phyloP scores from a whole-genome alignment of 441 rosid species.

The Croton laevigatus region DNA sequence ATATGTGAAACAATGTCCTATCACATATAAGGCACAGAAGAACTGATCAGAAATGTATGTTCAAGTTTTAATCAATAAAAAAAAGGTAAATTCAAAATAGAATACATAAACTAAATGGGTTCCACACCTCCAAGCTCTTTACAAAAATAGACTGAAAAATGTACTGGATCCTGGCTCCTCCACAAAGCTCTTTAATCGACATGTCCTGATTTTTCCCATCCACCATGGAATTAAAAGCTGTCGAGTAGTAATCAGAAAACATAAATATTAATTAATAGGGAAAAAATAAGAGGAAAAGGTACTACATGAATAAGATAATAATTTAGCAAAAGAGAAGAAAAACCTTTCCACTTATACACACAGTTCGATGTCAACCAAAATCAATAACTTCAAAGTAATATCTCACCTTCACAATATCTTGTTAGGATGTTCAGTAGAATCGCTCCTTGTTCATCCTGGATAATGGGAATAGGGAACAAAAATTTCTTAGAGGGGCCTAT shows the following conservation, averaged over 20 bases:
- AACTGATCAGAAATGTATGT: neutral
- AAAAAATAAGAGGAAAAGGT: neutral
- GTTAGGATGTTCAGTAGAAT: constrained; percentile 35
- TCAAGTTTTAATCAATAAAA: neutral
- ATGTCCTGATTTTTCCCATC: constrained; percentile 68
- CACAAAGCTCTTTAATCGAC: constrained; percentile 57
- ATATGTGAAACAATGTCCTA: neutral
- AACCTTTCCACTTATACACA: neutral
- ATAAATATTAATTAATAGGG: neutral
- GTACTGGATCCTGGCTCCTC: constrained; percentile 74
- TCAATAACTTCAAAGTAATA: neutral
- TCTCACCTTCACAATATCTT: constrained; percentile 36
- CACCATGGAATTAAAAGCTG: constrained; percentile 59
- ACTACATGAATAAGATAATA: neutral
- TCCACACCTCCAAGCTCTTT: constrained; percentile 55
- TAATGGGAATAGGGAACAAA: constrained; percentile 3
- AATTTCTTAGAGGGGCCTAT: neutral
- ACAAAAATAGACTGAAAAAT: constrained; percentile 72
- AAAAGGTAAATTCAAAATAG: neutral
- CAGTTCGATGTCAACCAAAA: neutral
- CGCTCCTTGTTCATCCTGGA: constrained; percentile 37
- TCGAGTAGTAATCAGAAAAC: constrained; percentile 15
- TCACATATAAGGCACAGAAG: neutral
- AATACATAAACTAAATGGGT: constrained; percentile 1
- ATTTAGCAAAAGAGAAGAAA: neutral